Evolutionary conservation across 495 filamentous ascomycete genomes (phyloP).

Genomic region (Hyaloscypha finlandica): DNA sequence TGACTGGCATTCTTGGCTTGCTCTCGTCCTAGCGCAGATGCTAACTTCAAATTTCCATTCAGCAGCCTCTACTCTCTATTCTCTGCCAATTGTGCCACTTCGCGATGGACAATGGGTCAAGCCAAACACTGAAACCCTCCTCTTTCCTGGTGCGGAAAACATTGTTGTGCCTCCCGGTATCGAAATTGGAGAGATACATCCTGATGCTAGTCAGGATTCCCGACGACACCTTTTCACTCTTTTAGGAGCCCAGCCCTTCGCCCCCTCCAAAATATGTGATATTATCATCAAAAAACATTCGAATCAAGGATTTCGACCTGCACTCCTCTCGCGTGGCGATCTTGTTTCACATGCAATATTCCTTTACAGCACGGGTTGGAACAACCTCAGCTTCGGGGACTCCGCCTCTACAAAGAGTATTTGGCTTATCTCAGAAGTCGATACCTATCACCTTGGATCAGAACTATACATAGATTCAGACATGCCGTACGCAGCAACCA

Average conservation of each 20-base stretch:
- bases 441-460: background rate
- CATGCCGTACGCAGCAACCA: background rate
- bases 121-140: background rate
- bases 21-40: background rate
- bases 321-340: background rate
- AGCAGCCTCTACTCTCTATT: background rate
- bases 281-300: background rate
- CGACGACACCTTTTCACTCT: background rate
- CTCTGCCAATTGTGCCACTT: constrained; percentile 5
- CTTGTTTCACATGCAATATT: background rate
- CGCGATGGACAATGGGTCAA: background rate
- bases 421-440: background rate
- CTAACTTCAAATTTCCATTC: background rate
- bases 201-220: background rate
- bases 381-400: background rate
- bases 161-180: background rate
- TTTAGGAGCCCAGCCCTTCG: background rate
- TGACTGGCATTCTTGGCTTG: background rate
- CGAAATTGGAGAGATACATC: background rate
- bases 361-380: background rate
- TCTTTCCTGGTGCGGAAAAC: background rate
- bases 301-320: background rate
- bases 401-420: background rate
- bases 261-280: background rate
- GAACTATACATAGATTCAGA: background rate